phyloP scores from a whole-genome alignment of 108 stramenopile species.

The Skeletonema potamos region DNA sequence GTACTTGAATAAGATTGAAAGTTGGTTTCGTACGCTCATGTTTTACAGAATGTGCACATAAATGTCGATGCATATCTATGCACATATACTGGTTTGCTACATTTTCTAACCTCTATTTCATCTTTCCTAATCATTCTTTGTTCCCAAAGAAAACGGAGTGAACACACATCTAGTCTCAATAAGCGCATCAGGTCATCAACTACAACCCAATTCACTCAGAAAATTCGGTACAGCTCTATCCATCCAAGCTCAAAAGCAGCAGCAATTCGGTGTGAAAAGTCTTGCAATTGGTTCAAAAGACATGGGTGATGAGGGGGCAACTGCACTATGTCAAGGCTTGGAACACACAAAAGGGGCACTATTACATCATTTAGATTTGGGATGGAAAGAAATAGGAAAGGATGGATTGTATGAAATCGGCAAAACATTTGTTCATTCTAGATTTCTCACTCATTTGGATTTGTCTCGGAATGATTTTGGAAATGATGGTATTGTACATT shows the following conservation, averaged over 20 bases:
- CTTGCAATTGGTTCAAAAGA: constrained; percentile 67
- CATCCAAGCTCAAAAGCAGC: constrained; percentile 3
- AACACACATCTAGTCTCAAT: constrained; percentile 61
- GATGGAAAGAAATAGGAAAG: constrained; percentile 55
- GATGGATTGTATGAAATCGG: constrained; percentile 36
- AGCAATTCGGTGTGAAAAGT: constrained; percentile 22
- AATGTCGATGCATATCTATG: no score
- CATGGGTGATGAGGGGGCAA: constrained; percentile 72
- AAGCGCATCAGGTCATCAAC: constrained; percentile 72
- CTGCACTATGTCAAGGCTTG: constrained; percentile 55
- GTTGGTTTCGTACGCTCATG: no score
- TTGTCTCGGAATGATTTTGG: constrained; percentile 59
- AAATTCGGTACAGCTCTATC: constrained; percentile 57
- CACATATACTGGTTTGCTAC: no score
- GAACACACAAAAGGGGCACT: constrained; percentile 23
- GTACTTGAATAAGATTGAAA: background rate
- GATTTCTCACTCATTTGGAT: constrained; percentile 26
- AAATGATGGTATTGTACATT: constrained; percentile 14
- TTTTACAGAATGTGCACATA: no score
- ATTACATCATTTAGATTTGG: constrained; percentile 58
- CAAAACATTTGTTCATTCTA: constrained; percentile 35
- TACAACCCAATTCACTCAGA: constrained; percentile 50
- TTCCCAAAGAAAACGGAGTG: constrained; percentile 20
- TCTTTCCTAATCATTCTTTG: background rate
- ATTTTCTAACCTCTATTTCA: no score